These are phyloP conservation scores for Jatropha multifida DNA, from an alignment of 441 rosid genomes.

Conservation along the genomic window DNA sequence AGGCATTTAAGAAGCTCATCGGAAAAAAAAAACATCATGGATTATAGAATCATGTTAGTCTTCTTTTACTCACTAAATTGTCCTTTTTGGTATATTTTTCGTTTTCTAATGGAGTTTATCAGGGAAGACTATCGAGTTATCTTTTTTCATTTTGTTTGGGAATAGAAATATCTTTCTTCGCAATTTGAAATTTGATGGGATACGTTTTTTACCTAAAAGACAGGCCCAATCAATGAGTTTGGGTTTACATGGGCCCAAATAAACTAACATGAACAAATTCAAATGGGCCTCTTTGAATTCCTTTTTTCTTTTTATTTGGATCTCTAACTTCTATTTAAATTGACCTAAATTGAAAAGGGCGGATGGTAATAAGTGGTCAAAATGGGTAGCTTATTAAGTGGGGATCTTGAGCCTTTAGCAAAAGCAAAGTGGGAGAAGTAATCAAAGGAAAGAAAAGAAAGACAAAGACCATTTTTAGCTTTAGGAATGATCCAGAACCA, in stretches of 20 bases:
- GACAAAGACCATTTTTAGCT: not conserved
- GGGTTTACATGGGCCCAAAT: not conserved
- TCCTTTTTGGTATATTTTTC: too few relatives aligned
- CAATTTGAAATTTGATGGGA: too few relatives aligned
- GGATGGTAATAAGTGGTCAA: not conserved
- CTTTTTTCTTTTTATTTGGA: not conserved
- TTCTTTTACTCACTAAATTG: too few relatives aligned
- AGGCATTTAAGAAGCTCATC: too few relatives aligned
- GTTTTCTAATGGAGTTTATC: too few relatives aligned
- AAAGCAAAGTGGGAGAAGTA: constrained; percentile 19
- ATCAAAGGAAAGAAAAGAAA: constrained; percentile 5
- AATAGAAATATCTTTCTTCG: too few relatives aligned
- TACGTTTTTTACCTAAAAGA: not conserved
- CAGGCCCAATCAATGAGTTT: not conserved
- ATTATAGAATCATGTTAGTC: too few relatives aligned
- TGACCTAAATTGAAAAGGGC: not conserved
- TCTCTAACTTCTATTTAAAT: not conserved
- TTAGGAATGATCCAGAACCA: constrained; percentile 18
- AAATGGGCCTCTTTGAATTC: not conserved
- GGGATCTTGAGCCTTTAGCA: not conserved
- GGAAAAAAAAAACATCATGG: too few relatives aligned
- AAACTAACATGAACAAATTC: not conserved
- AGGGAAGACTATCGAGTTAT: too few relatives aligned
- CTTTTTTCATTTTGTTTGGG: too few relatives aligned
- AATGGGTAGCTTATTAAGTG: not conserved